phyloP scores from a whole-genome alignment of 2,329 filamentous ascomycete genomes.

The Aspergillus sclerotialis region DNA sequence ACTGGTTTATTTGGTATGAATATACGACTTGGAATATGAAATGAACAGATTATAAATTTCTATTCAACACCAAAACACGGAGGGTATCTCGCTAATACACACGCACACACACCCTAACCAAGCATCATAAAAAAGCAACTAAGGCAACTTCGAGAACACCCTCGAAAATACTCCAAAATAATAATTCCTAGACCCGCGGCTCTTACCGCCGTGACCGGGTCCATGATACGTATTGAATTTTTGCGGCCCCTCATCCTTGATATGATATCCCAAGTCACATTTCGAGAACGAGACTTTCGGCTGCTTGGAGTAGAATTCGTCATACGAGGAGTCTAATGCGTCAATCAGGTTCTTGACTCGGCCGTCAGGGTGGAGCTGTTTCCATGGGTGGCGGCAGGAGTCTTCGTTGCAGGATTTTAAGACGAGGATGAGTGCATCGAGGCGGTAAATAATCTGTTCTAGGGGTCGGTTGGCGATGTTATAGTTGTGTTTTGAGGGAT shows the following conservation, averaged over 20 bases:
- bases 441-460: conserved; percentile 40
- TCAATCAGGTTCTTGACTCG: conserved; percentile 46
- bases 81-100: too few relatives aligned
- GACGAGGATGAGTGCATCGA: conserved; percentile 55
- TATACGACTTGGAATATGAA: too few relatives aligned
- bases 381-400: conserved; percentile 52
- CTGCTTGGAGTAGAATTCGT: conserved; percentile 49
- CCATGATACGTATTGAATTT: conserved; percentile 16
- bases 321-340: conserved; percentile 43
- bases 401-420: conserved; percentile 54
- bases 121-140: too few relatives aligned
- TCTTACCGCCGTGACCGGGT: too few relatives aligned
- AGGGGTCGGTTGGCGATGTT: conserved; percentile 14
- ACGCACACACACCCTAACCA: too few relatives aligned
- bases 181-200: too few relatives aligned
- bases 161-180: too few relatives aligned
- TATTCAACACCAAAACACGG: too few relatives aligned
- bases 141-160: too few relatives aligned
- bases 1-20: too few relatives aligned
- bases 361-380: conserved; percentile 48
- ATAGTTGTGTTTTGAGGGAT: conserved; percentile 10
- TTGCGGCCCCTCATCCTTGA: conserved; percentile 50
- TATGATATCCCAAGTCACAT: conserved; percentile 52
- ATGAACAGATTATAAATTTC: too few relatives aligned
- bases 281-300: conserved; percentile 46